Conservation (phyloP, 2,329 filamentous ascomycete species). For the Claviceps cyperi region DNA sequence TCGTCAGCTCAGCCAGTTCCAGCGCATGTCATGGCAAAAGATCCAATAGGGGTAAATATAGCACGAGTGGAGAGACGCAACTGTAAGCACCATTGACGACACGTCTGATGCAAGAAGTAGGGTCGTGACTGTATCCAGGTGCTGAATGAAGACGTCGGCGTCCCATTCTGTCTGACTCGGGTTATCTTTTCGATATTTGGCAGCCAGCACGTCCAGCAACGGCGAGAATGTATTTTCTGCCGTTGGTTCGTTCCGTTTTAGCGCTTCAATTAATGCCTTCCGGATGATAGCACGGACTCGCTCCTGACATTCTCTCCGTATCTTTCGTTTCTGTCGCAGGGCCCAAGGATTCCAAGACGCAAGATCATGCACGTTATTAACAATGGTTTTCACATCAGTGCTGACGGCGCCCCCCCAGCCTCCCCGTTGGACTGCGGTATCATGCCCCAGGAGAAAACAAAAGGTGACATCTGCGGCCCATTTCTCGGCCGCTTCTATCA, state of each 20-base stretch:
- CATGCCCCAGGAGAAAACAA: neutral
- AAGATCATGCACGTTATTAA: neutral
- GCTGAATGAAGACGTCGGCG: neutral
- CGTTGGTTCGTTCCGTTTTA: neutral
- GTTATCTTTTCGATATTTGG: neutral
- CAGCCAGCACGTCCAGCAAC: neutral
- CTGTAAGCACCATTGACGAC: slow-evolving; percentile 3
- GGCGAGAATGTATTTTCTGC: neutral
- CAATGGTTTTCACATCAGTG: neutral
- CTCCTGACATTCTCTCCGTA: neutral
- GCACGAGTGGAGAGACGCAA: neutral
- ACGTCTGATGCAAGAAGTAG: slow-evolving; percentile 1
- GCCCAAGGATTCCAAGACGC: slow-evolving; percentile 1
- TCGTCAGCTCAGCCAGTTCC: neutral
- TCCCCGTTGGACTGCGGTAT: slow-evolving; percentile 1
- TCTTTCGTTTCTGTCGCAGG: neutral
- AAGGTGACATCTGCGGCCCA: slow-evolving; percentile 2
- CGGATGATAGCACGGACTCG: neutral
- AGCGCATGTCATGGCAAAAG: neutral
- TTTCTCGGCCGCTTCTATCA: neutral
- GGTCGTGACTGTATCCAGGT: slow-evolving; percentile 2
- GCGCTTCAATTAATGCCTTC: neutral
- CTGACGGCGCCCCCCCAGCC: neutral
- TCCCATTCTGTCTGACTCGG: neutral
- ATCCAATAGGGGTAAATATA: neutral